Percentiles rank a stretch among this genome's conserved stretches.
phyloP scores from a whole-genome alignment of 257 asterid genomes.

The Solanum megistacrolobum region DNA sequence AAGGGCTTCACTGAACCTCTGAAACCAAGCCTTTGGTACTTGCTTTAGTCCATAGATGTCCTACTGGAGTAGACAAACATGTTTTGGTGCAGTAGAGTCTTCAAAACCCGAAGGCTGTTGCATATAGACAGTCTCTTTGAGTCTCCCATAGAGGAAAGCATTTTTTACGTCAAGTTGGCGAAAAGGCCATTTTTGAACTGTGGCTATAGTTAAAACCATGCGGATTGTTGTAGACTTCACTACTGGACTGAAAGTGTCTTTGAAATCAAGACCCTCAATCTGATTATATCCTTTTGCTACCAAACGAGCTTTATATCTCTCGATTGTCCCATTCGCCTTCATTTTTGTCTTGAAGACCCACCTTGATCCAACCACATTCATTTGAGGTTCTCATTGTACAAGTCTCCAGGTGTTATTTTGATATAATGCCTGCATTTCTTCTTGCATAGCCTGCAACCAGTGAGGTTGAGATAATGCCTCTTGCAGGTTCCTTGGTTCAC shows the following conservation, averaged over 20 bases:
- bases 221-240: not conserved
- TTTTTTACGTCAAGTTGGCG: not conserved
- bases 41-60: not conserved
- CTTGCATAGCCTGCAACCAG: not conserved
- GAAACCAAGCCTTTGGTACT: not conserved
- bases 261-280: not conserved
- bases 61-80: not conserved
- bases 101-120: not conserved
- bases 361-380: not conserved
- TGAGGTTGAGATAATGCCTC: not conserved
- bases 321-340: no score
- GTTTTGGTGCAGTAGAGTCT: not conserved
- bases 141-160: not conserved
- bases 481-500: not conserved
- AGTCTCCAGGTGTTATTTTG: not conserved
- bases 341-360: not conserved
- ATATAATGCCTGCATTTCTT: not conserved
- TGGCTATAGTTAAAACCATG: not conserved
- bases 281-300: not conserved
- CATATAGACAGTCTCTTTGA: not conserved
- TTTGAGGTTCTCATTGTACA: not conserved
- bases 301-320: not conserved
- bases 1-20: not conserved
- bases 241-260: not conserved
- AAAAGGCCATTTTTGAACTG: not conserved